phyloP scores from a whole-genome alignment of 208 protist genomes.

The Leishmania braziliensis region DNA sequence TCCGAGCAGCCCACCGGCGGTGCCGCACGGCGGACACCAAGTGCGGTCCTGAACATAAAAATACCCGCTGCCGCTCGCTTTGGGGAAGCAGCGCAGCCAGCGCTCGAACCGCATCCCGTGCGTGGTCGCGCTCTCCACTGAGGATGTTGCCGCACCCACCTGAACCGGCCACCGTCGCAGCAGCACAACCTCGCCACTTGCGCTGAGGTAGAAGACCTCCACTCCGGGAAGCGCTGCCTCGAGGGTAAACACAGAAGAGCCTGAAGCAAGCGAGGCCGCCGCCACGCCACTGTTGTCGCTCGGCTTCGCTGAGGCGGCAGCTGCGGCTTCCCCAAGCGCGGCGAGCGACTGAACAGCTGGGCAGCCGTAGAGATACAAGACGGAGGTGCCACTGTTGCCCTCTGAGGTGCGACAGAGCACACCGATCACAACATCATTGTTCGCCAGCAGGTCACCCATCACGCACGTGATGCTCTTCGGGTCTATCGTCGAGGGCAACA shows the following conservation, averaged over 20 bases:
- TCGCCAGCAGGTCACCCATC: conserved; percentile 40
- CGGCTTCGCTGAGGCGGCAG: neutral
- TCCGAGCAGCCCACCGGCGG: neutral
- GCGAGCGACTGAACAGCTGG: conserved; percentile 44
- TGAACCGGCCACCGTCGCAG: conserved; percentile 11
- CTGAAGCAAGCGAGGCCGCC: neutral
- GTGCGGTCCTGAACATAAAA: conserved; percentile 36
- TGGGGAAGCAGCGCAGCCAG: conserved; percentile 67
- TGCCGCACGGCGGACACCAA: conserved; percentile 31
- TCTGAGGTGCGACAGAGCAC: conserved; percentile 16
- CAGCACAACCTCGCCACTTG: conserved; percentile 61
- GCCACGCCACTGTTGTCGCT: neutral
- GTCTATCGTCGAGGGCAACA: neutral
- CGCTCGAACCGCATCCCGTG: conserved; percentile 32
- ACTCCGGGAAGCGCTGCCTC: conserved; percentile 59
- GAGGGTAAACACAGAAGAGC: conserved; percentile 31
- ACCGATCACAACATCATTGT: conserved; percentile 58
- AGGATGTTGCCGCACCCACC: neutral
- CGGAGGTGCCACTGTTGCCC: neutral
- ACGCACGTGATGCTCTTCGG: conserved; percentile 21
- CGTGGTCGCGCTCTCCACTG: conserved; percentile 4
- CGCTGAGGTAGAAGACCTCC: conserved; percentile 52
- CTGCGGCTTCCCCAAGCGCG: neutral
- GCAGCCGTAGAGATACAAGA: conserved; percentile 65
- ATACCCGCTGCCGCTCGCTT: conserved; percentile 11